phyloP scores from a whole-genome alignment of 257 asterid species.

The Solanum pennellii region DNA sequence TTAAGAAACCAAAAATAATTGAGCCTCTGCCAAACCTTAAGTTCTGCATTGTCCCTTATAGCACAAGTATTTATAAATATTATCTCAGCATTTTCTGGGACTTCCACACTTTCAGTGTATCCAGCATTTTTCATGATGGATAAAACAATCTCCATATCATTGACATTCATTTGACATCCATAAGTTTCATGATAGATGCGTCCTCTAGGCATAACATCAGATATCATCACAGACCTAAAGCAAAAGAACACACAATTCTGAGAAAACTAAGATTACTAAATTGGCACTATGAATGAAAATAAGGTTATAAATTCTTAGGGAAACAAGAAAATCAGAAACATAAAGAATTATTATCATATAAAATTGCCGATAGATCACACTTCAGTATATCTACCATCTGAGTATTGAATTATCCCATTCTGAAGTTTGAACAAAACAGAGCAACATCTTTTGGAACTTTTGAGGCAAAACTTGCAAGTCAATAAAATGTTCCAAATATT shows the following conservation, averaged over 20 bases:
- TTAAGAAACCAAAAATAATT: constrained; percentile 97
- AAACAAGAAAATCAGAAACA: neutral
- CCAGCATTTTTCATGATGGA: constrained; percentile 95
- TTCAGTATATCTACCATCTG: neutral
- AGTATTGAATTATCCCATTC: neutral
- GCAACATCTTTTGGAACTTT: no score
- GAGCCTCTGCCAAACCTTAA: constrained; percentile 94
- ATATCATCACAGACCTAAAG: constrained; percentile 23
- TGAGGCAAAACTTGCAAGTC: no score
- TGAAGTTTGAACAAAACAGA: no score
- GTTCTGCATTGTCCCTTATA: constrained; percentile 95
- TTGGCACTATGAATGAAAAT: neutral
- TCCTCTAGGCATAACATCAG: constrained; percentile 60
- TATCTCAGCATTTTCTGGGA: constrained; percentile 93
- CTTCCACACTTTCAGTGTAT: constrained; percentile 60
- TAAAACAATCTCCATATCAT: constrained; percentile 95
- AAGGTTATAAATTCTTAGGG: neutral
- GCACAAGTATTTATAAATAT: constrained; percentile 94
- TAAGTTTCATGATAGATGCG: constrained; percentile 95
- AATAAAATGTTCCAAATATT: neutral
- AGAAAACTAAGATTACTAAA: neutral
- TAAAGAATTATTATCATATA: neutral
- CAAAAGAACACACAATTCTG: constrained; percentile 10
- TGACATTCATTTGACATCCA: constrained; percentile 98
- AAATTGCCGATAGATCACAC: neutral